A percentile compares a stretch with the other conserved stretches of the same genome.
Conservation (phyloP, 768 basidiomycete genomes). For the Mycena capillaripes region DNA sequence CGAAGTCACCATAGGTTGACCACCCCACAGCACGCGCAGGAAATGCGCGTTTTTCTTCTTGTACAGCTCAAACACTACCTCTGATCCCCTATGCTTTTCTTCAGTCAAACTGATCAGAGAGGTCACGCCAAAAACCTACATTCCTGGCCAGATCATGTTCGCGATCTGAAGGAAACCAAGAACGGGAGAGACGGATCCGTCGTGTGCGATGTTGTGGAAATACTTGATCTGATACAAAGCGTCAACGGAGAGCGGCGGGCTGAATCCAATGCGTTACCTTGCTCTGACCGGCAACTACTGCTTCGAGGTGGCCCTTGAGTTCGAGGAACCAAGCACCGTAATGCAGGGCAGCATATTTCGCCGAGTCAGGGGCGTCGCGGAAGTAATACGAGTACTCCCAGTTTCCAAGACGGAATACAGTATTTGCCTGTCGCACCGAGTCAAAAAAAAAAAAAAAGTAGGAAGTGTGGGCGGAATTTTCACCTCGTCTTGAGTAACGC, state of each 20-base stretch:
- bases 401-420: constrained; percentile 68
- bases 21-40: constrained; percentile 66
- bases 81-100: constrained; percentile 55
- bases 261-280: constrained; percentile 40
- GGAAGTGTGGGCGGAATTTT: not conserved
- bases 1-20: constrained; percentile 63
- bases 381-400: constrained; percentile 73
- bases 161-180: constrained; percentile 65
- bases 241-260: constrained; percentile 26
- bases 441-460: not conserved
- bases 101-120: not conserved
- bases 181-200: constrained; percentile 63
- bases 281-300: constrained; percentile 51
- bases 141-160: constrained; percentile 69
- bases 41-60: constrained; percentile 45
- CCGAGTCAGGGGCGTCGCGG: constrained; percentile 60
- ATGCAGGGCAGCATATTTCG: constrained; percentile 57
- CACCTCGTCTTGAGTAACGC: constrained; percentile 59
- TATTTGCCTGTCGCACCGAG: constrained; percentile 52
- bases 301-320: constrained; percentile 55
- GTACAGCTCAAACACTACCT: constrained; percentile 65
- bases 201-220: constrained; percentile 64
- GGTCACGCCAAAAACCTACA: constrained; percentile 43
- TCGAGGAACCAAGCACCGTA: constrained; percentile 65
- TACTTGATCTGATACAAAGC: constrained; percentile 51